A percentile compares a stretch with the other conserved stretches of the same genome.
These are phyloP conservation scores for Mycena pura DNA, from an alignment of 768 basidiomycete genomes.

Conservation along the genomic window DNA sequence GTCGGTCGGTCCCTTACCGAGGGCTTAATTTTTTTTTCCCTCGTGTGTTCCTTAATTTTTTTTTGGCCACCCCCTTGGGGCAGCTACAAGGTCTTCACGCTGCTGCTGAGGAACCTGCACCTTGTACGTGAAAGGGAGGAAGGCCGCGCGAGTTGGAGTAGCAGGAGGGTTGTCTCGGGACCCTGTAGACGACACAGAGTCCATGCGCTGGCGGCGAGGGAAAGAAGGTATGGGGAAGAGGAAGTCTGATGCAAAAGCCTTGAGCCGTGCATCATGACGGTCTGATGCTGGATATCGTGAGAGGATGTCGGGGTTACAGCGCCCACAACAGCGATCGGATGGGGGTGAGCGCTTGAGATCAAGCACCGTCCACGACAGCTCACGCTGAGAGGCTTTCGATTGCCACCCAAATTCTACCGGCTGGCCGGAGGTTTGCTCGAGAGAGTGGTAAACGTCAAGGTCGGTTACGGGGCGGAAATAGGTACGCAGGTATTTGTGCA, in stretches of 20 bases:
- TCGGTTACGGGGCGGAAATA: not conserved
- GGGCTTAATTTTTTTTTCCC: too few relatives aligned
- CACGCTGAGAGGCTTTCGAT: constrained; percentile 3
- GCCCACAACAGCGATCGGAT: not conserved
- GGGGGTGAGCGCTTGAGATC: constrained; percentile 14
- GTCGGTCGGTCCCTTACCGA: too few relatives aligned
- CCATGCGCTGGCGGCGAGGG: not conserved
- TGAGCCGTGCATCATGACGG: not conserved
- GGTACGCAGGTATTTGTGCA: not conserved
- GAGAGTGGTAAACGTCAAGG: not conserved
- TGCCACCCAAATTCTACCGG: constrained; percentile 1
- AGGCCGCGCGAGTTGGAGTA: not conserved
- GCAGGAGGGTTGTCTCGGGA: not conserved
- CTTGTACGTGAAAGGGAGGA: not conserved
- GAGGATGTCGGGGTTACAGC: constrained; percentile 9
- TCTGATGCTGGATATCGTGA: constrained; percentile 8
- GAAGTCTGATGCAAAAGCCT: not conserved
- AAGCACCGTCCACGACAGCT: constrained; percentile 15
- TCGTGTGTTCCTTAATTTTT: too few relatives aligned
- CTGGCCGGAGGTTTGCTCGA: not conserved
- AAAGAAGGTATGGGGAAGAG: not conserved
- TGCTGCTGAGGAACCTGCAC: constrained; percentile 2
- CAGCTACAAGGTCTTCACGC: constrained; percentile 3
- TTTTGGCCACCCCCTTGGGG: too few relatives aligned
- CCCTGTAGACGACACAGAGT: not conserved